Conservation (phyloP, 192 early-diverging fungal genomes). For the Martensiomyces pterosporus region DNA sequence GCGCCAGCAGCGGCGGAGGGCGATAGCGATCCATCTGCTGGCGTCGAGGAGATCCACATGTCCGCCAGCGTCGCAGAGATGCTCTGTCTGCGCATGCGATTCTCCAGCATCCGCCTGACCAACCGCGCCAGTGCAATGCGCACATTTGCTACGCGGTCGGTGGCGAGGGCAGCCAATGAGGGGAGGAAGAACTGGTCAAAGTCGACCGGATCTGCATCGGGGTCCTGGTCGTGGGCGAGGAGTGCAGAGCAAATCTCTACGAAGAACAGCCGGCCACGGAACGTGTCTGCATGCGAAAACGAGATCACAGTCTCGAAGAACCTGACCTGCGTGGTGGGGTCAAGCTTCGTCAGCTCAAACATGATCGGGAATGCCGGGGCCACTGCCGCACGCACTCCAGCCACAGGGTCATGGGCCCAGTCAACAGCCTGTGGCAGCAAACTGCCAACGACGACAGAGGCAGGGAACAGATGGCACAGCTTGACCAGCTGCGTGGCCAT, state of each 20-base stretch:
- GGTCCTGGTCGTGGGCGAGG: constrained; percentile 56
- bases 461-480: constrained; percentile 60
- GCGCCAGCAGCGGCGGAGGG: neutral
- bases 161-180: constrained; percentile 53
- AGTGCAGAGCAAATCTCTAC: constrained; percentile 68
- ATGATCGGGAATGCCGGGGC: constrained; percentile 41
- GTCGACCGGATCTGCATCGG: constrained; percentile 49
- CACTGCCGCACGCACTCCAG: constrained; percentile 53
- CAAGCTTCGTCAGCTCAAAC: constrained; percentile 45
- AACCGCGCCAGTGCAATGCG: constrained; percentile 67
- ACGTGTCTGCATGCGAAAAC: constrained; percentile 45
- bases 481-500: constrained; percentile 63
- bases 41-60: constrained; percentile 7
- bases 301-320: constrained; percentile 52
- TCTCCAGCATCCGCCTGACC: constrained; percentile 42
- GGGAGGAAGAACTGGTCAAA: constrained; percentile 72
- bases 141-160: constrained; percentile 67
- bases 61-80: constrained; percentile 27
- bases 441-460: constrained; percentile 56
- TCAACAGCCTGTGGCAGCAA: constrained; percentile 63
- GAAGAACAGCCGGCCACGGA: constrained; percentile 53
- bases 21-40: no score
- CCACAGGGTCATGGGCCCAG: constrained; percentile 53
- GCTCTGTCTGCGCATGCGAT: constrained; percentile 36
- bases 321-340: constrained; percentile 28